These are phyloP conservation scores for Acephala macrosclerotiorum DNA, from an alignment of 2,329 filamentous ascomycete species.

Conservation along the genomic window DNA sequence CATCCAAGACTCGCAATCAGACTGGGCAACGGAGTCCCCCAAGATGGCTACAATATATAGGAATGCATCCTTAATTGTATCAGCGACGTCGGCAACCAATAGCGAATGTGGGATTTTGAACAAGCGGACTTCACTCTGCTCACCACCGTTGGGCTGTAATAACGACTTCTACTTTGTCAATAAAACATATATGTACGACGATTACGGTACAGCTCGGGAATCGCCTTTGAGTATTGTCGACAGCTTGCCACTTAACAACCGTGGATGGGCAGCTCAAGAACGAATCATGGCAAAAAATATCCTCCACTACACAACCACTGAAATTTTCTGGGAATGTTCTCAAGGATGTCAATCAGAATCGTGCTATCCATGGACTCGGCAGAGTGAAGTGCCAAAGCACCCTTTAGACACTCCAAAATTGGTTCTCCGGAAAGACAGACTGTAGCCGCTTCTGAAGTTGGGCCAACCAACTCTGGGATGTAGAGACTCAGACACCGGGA, in stretches of 20 bases:
- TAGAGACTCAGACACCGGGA: background rate
- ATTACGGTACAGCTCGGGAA: background rate
- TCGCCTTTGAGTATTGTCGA: background rate
- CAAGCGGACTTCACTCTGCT: background rate
- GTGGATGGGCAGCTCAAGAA: background rate
- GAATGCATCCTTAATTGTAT: background rate
- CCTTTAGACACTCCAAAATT: background rate
- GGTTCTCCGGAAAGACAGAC: background rate
- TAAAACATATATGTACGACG: background rate
- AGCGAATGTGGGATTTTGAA: background rate
- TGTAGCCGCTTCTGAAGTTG: background rate
- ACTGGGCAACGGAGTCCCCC: background rate
- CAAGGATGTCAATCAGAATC: background rate
- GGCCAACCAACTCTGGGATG: background rate
- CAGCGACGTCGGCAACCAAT: background rate
- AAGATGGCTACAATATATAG: background rate
- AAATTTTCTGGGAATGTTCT: background rate
- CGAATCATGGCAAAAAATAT: background rate
- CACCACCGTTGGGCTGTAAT: background rate
- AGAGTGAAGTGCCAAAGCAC: background rate
- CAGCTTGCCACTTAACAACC: background rate
- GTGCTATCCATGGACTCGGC: background rate
- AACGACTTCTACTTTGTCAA: background rate
- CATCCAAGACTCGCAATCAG: constrained; percentile 8
- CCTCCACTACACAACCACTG: background rate